Evolutionary conservation across 2,329 filamentous ascomycete genomes (phyloP).

Genomic region (Chaetomiaceae sp.): DNA sequence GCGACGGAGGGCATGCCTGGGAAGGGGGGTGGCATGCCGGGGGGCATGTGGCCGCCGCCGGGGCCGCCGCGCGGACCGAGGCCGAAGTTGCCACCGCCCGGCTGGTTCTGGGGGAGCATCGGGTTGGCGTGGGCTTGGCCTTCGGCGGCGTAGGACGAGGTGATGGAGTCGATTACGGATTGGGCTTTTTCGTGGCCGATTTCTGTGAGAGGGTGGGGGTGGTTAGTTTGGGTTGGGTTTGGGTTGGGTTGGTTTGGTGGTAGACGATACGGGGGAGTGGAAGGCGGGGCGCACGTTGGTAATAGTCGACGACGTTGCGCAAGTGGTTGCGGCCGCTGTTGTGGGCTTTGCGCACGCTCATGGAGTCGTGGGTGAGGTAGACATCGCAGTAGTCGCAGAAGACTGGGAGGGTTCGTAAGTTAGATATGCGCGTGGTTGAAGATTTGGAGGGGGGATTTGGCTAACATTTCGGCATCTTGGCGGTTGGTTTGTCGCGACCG

Average conservation of each 20-base stretch:
- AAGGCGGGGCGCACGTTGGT: slow-evolving; percentile 64
- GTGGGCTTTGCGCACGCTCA: slow-evolving; percentile 98
- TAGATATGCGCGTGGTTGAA: background rate
- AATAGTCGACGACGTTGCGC: slow-evolving; percentile 97
- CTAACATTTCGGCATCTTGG: slow-evolving; percentile 82
- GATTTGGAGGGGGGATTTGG: slow-evolving; percentile 24
- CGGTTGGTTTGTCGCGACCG: slow-evolving; percentile 28
- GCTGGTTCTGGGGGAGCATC: slow-evolving; percentile 69
- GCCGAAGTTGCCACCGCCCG: slow-evolving; percentile 48
- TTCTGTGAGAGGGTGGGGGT: slow-evolving; percentile 49
- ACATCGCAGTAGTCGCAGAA: slow-evolving; percentile 99
- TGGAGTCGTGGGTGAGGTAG: slow-evolving; percentile 98
- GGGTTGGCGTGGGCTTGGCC: slow-evolving; percentile 83
- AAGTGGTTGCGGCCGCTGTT: slow-evolving; percentile 95
- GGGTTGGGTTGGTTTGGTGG: background rate
- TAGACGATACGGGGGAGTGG: background rate
- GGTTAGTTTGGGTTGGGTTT: slow-evolving; percentile 1
- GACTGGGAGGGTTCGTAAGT: slow-evolving; percentile 44
- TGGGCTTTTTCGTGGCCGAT: slow-evolving; percentile 98
- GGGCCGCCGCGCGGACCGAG: slow-evolving; percentile 41
- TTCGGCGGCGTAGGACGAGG: slow-evolving; percentile 88
- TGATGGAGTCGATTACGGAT: slow-evolving; percentile 97
- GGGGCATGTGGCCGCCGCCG: slow-evolving; percentile 1
- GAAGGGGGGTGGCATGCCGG: slow-evolving; percentile 39
- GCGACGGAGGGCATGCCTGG: slow-evolving; percentile 46